These are phyloP conservation scores for Monilinia fructigena DNA, from an alignment of 2,329 filamentous ascomycete species.

Conservation along the genomic window DNA sequence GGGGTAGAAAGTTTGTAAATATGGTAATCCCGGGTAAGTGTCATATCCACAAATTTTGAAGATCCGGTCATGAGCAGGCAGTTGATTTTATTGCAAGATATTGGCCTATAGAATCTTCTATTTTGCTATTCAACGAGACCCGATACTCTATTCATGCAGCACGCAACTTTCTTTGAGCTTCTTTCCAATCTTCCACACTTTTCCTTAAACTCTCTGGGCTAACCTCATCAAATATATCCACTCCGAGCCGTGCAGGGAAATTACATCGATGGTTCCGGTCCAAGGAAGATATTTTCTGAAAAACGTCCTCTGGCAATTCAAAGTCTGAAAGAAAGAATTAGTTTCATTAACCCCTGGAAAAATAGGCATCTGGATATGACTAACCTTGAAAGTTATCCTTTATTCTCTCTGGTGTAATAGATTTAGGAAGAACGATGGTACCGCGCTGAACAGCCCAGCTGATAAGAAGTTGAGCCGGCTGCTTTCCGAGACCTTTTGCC, in stretches of 20 bases:
- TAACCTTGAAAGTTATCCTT: conserved; percentile 45
- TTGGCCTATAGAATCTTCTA: neutral
- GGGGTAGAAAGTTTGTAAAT: conserved; percentile 9
- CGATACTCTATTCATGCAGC: neutral
- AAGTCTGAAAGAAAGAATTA: conserved; percentile 39
- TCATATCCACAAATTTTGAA: conserved; percentile 5
- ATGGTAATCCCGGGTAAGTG: conserved; percentile 14
- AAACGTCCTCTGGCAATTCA: conserved; percentile 42
- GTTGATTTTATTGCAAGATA: neutral
- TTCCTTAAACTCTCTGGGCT: conserved; percentile 42
- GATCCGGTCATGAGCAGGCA: conserved; percentile 1
- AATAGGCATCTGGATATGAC: conserved; percentile 12
- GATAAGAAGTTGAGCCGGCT: conserved; percentile 53
- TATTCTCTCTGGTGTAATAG: conserved; percentile 52
- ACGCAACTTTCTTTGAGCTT: conserved; percentile 17
- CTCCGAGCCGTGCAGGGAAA: conserved; percentile 45
- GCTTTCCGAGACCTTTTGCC: conserved; percentile 51
- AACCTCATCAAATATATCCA: conserved; percentile 47
- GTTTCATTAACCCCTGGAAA: neutral
- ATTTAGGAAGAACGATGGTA: conserved; percentile 54
- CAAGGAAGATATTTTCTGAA: conserved; percentile 43
- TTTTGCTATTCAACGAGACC: neutral
- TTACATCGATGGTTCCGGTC: conserved; percentile 46
- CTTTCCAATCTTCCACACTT: conserved; percentile 38
- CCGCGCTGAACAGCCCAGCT: conserved; percentile 55